Conservation (phyloP, 1,284 basidiomycete genomes). For the Pseudozyma sp. region DNA sequence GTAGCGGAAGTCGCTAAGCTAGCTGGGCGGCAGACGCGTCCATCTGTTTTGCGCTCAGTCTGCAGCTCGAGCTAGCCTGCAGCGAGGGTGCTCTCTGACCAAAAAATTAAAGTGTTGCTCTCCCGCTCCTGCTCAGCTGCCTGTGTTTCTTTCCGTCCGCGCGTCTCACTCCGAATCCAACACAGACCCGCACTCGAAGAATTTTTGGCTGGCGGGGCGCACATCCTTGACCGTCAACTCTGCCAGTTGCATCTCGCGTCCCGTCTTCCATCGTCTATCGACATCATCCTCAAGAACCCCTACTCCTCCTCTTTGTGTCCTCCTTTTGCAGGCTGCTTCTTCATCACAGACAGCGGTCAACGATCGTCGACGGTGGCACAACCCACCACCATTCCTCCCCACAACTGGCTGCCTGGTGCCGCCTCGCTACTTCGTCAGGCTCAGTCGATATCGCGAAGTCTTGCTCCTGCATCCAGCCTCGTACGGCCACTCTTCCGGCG, state of each 20-base stretch:
- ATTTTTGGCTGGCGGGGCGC: background rate
- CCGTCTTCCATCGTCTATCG: constrained; percentile 9
- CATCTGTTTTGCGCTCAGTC: constrained; percentile 7
- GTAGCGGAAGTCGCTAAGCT: no score
- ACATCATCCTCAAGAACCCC: constrained; percentile 14
- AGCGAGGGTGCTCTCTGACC: constrained; percentile 5
- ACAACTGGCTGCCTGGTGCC: constrained; percentile 44
- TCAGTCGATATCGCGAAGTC: constrained; percentile 1
- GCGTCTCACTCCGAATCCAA: constrained; percentile 13
- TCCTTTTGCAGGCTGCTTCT: background rate
- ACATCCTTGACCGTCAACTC: background rate
- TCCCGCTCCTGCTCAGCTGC: constrained; percentile 4
- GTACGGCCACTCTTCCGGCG: background rate
- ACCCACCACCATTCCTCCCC: constrained; percentile 29
- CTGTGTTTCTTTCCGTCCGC: background rate
- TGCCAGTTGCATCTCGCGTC: no score
- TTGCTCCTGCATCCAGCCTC: constrained; percentile 6
- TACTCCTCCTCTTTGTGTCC: no score
- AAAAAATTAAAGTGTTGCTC: constrained; percentile 32
- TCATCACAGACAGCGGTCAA: constrained; percentile 14
- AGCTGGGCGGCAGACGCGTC: constrained; percentile 10
- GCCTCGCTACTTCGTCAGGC: constrained; percentile 26
- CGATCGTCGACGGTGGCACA: constrained; percentile 6
- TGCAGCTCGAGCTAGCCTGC: constrained; percentile 13
- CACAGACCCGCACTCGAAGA: constrained; percentile 4